These are phyloP conservation scores for Arthrobotrys conoides DNA, from an alignment of 2,329 filamentous ascomycete species.

Conservation along the genomic window DNA sequence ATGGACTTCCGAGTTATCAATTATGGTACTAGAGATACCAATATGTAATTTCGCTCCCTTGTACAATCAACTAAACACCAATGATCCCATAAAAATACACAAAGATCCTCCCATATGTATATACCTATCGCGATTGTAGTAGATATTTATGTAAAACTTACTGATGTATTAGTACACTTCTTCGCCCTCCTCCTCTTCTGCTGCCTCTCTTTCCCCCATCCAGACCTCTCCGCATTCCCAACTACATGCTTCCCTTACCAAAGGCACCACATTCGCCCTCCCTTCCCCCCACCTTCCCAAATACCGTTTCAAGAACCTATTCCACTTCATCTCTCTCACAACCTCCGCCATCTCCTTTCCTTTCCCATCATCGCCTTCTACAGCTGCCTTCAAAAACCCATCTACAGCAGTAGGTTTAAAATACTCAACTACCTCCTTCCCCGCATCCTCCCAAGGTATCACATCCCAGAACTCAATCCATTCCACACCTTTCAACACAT, in stretches of 20 bases:
- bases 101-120: too few species aligned
- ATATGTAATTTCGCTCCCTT: too few species aligned
- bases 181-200: conserved; percentile 2
- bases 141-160: not conserved
- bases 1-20: too few species aligned
- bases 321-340: not conserved
- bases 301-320: conserved; percentile 5
- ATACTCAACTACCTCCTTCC: not conserved
- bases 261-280: conserved; percentile 19
- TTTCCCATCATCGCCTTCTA: not conserved
- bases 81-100: too few species aligned
- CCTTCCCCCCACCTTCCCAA: conserved; percentile 16
- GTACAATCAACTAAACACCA: too few species aligned
- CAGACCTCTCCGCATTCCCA: conserved; percentile 54
- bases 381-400: not conserved
- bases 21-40: too few species aligned
- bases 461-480: conserved; percentile 53
- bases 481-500: conserved; percentile 33
- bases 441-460: conserved; percentile 1
- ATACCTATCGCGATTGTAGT: too few species aligned
- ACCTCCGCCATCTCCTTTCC: not conserved
- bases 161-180: not conserved
- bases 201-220: conserved; percentile 34
- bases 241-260: conserved; percentile 49
- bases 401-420: not conserved